Conservation (phyloP, 805 yeast genomes). For the Saturnispora serradocipensis region DNA sequence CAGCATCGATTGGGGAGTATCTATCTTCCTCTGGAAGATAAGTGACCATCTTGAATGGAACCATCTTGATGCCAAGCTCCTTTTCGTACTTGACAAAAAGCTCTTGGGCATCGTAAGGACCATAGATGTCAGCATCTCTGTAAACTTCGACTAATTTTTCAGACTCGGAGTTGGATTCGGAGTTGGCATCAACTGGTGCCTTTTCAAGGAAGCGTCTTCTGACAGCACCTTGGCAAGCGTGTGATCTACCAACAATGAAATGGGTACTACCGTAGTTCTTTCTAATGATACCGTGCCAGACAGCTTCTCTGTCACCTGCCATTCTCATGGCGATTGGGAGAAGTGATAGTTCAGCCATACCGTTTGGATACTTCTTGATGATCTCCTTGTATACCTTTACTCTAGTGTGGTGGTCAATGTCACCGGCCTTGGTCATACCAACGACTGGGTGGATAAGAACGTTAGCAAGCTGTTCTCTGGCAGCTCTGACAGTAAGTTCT, state of each 20-base stretch:
- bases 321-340: constrained; percentile 96
- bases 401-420: constrained; percentile 95
- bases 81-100: constrained; percentile 65
- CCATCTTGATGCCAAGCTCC: constrained; percentile 82
- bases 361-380: constrained; percentile 86
- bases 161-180: constrained; percentile 91
- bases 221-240: constrained; percentile 90
- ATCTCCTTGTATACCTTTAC: constrained; percentile 91
- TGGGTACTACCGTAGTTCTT: constrained; percentile 95
- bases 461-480: constrained; percentile 81
- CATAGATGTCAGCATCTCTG: constrained; percentile 87
- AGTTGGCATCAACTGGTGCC: constrained; percentile 45
- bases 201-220: background rate
- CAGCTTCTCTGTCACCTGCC: constrained; percentile 98
- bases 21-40: constrained; percentile 92
- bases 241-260: constrained; percentile 96
- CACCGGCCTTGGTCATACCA: constrained; percentile 95
- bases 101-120: constrained; percentile 94
- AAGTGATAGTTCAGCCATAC: constrained; percentile 81
- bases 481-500: constrained; percentile 92
- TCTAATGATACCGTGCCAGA: constrained; percentile 96
- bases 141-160: constrained; percentile 35
- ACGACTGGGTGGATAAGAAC: constrained; percentile 94
- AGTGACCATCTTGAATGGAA: constrained; percentile 95
- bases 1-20: constrained; percentile 91